These are phyloP conservation scores for Acorus calamus DNA, from an alignment of 106 monocot genomes.

Conservation along the genomic window DNA sequence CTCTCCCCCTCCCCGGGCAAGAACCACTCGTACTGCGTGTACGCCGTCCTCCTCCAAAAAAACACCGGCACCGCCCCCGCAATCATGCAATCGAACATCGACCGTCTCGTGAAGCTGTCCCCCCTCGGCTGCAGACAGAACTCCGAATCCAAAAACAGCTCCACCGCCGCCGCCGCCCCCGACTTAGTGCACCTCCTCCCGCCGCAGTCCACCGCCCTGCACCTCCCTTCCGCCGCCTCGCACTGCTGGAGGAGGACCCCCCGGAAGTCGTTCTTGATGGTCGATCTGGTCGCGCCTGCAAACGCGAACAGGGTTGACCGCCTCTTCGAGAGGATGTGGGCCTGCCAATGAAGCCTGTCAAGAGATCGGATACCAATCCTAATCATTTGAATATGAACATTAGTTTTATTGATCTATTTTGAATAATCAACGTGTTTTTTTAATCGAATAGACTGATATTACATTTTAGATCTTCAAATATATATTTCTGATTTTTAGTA, in stretches of 20 bases:
- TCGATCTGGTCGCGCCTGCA: constrained; percentile 53
- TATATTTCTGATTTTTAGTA: too few species aligned
- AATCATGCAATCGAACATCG: constrained; percentile 90
- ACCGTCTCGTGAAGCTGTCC: constrained; percentile 81
- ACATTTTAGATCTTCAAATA: too few species aligned
- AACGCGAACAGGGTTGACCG: constrained; percentile 57
- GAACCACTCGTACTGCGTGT: constrained; percentile 69
- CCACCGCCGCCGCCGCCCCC: constrained; percentile 33
- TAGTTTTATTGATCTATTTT: too few species aligned
- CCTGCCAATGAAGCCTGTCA: constrained; percentile 6
- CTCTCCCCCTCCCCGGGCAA: constrained; percentile 34
- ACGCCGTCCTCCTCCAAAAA: constrained; percentile 73
- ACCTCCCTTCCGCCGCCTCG: constrained; percentile 17
- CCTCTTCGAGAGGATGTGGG: constrained; percentile 26
- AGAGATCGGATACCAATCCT: too few species aligned
- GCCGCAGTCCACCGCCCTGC: constrained; percentile 57
- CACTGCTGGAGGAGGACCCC: constrained; percentile 40
- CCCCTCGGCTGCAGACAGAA: constrained; percentile 94
- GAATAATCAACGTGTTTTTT: too few species aligned
- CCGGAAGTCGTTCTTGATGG: constrained; percentile 59
- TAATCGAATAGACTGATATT: too few species aligned
- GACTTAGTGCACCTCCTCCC: constrained; percentile 35
- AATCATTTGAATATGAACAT: too few species aligned
- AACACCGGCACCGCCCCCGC: constrained; percentile 89
- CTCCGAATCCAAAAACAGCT: constrained; percentile 51